Percentiles rank a stretch among this genome's conserved stretches.
Conservation (phyloP, 2,329 filamentous ascomycete species). For the Sporothrix humicola region DNA sequence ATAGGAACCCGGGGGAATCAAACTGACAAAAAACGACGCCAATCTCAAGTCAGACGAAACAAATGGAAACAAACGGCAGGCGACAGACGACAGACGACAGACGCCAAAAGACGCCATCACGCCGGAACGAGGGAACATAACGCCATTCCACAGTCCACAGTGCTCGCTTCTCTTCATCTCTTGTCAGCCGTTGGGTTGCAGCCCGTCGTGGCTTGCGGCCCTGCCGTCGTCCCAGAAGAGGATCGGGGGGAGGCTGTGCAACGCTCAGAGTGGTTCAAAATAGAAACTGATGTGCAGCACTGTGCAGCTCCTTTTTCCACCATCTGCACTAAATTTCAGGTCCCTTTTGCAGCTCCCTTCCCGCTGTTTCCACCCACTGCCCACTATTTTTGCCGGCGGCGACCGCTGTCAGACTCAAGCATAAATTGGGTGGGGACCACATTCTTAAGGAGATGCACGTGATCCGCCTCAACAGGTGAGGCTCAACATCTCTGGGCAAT, state of each 20-base stretch:
- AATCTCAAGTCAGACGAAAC: background rate
- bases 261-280: background rate
- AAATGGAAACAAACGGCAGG: conserved; percentile 18
- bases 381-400: conserved; percentile 3
- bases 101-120: background rate
- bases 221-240: conserved; percentile 12
- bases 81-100: background rate
- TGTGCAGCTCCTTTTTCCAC: background rate
- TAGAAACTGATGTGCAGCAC: background rate
- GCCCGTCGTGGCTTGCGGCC: conserved; percentile 9
- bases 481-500: too few species aligned
- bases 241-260: conserved; percentile 25
- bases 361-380: background rate
- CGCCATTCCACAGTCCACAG: background rate
- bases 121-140: background rate
- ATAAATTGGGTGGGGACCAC: conserved; percentile 2
- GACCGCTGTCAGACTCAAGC: conserved; percentile 18
- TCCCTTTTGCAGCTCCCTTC: background rate
- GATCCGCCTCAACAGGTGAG: too few species aligned
- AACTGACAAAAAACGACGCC: background rate
- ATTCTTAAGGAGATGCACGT: too few species aligned
- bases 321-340: too few species aligned
- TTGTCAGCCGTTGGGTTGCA: background rate
- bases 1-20: background rate
- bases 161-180: background rate